Percentiles rank a stretch among this genome's conserved stretches.
Evolutionary conservation across 352 stramenopile genomes (phyloP).

Genomic region (Phytophthora multivora): DNA sequence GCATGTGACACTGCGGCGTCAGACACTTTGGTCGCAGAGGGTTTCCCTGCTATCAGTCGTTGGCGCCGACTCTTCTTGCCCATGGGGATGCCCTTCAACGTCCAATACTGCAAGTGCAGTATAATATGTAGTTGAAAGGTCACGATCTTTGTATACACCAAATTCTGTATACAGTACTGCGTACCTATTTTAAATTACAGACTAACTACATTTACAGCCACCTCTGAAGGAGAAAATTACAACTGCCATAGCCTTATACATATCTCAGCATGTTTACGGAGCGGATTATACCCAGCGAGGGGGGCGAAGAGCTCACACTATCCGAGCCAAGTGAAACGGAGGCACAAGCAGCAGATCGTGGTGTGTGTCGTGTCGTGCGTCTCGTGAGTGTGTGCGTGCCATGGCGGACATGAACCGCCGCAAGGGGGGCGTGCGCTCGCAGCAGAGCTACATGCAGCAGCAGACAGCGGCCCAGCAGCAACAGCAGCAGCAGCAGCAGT

Average conservation of each 20-base stretch:
- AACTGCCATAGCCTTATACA: constrained; percentile 8
- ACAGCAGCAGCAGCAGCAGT: constrained; percentile 33
- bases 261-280: constrained; percentile 19
- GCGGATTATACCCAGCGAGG: constrained; percentile 6
- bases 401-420: constrained; percentile 60
- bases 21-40: background rate
- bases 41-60: constrained; percentile 5
- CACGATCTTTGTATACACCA: constrained; percentile 10
- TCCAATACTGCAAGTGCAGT: constrained; percentile 11
- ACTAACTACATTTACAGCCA: background rate
- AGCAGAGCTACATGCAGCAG: constrained; percentile 49
- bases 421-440: constrained; percentile 50
- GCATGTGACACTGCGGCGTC: background rate
- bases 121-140: constrained; percentile 27
- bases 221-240: background rate
- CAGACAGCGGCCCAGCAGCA: constrained; percentile 24
- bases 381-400: constrained; percentile 19
- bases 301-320: constrained; percentile 26
- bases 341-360: constrained; percentile 6
- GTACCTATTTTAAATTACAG: background rate
- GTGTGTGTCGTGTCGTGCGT: constrained; percentile 23
- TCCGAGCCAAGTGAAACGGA: constrained; percentile 24
- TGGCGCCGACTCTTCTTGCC: constrained; percentile 27
- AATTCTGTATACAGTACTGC: too few species aligned
- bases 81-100: constrained; percentile 19